A percentile compares a stretch with the other conserved stretches of the same genome.
Conservation (phyloP, 192 early-diverging fungal species). For the Entomortierella chlamydospora region DNA sequence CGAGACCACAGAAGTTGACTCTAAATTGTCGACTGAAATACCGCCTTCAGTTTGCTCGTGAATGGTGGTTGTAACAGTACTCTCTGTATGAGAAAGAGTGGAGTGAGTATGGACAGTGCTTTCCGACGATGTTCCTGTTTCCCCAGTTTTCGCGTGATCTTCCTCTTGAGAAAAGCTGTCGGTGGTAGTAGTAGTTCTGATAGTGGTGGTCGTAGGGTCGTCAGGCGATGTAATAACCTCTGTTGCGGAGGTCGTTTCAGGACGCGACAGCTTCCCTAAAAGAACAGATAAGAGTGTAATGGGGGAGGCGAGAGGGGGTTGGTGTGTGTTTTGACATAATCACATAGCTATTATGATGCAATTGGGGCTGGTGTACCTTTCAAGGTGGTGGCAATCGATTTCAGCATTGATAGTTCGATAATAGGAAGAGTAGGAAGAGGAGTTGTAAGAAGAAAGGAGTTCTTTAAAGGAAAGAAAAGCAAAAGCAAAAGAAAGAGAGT, state of each 20-base stretch:
- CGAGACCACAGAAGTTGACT: background rate
- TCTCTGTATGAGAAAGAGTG: conserved; percentile 1
- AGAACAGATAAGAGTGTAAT: too few relatives aligned
- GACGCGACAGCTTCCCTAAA: conserved; percentile 7
- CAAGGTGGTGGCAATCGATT: background rate
- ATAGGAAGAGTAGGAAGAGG: background rate
- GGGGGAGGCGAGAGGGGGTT: background rate
- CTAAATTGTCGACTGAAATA: conserved; percentile 11
- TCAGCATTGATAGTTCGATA: background rate
- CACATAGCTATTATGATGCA: background rate
- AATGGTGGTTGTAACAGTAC: conserved; percentile 7
- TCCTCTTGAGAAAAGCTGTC: background rate
- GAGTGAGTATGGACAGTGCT: background rate
- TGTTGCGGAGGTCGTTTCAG: conserved; percentile 4
- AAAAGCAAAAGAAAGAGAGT: background rate
- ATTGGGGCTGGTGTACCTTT: background rate
- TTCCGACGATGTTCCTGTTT: too few relatives aligned
- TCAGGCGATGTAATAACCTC: background rate
- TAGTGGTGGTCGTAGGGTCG: conserved; percentile 6
- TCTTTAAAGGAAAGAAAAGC: background rate
- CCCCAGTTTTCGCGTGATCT: too few relatives aligned
- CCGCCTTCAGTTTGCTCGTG: conserved; percentile 10
- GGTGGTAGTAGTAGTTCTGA: conserved; percentile 15
- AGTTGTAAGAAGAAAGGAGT: background rate
- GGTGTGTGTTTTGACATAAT: background rate